Evolutionary conservation across 75 land plant species (phyloP), one percentile per base, ranked within the genome.

Genomic region (Pinus taeda): DNA sequence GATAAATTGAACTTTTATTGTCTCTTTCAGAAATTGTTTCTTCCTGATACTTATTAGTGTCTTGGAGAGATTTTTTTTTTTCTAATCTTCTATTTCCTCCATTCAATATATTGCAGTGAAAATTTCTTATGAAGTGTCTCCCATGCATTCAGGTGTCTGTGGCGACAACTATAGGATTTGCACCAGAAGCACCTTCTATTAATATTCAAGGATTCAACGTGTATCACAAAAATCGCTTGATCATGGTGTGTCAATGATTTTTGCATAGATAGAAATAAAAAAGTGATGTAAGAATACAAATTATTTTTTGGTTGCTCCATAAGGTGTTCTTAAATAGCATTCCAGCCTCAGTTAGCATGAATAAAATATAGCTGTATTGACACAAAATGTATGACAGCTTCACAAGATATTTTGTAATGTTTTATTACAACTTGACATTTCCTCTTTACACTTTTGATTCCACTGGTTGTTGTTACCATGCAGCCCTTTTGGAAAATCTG

Each of bases 121-220:
- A 15, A 21, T 5, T 5, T 64, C 20, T 64, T 18, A 13, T 64
- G 67, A 64, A 33, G 33, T 30, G 67, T 64, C 1, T 64, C 7
- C 67, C 33, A 65, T 65, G 42, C 36, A 65, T 65, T 65, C 69
- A 65, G 69, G 69, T 37, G 36, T 65, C 36, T 65, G 42, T 65
- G 69, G 69, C 42, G 18, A 65, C 36, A 15, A 65, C 20, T 42
- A 33, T 65, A 33, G 69, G 69, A 15, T 65, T 65, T 36, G 69
- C 69, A 65, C 69, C 69, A 17, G 69, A 65, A 65, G 69, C 69
- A 65, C 69, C 69, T 33, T 36, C 69, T 77, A 65, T 86, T 18
- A 76, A 86, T 64, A 76, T 86, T 53, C 88, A 86, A 71, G 88
- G 88, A 18, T 86, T 86, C 76, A 84, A 84, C 62, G 86, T 86